Conservation (phyloP, 2,329 filamentous ascomycete genomes). For the Teratosphaeria epicoccoides region DNA sequence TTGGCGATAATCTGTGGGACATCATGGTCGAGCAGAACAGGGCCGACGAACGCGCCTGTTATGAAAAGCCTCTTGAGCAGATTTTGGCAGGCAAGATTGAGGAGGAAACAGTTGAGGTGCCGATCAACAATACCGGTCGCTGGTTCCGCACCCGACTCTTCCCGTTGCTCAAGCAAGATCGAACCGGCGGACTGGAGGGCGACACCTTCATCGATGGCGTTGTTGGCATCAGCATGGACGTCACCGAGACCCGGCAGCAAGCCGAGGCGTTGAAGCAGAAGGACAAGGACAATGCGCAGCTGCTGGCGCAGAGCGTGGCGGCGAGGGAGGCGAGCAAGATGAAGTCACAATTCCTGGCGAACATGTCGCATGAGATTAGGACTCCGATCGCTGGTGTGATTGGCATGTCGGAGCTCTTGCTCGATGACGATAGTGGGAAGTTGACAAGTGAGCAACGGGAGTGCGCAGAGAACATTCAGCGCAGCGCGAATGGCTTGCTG, state of each 20-base stretch:
- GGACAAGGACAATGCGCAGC: slow-evolving; percentile 54
- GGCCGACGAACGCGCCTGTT: slow-evolving; percentile 26
- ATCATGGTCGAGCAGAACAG: slow-evolving; percentile 40
- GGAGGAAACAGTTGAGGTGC: slow-evolving; percentile 56
- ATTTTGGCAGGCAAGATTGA: slow-evolving; percentile 51
- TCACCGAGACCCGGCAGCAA: slow-evolving; percentile 59
- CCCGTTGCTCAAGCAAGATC: slow-evolving; percentile 50
- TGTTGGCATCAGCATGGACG: slow-evolving; percentile 69
- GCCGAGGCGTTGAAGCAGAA: slow-evolving; percentile 54
- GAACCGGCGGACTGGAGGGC: slow-evolving; percentile 40
- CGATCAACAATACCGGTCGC: slow-evolving; percentile 45
- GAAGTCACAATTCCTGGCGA: slow-evolving; percentile 70
- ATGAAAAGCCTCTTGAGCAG: slow-evolving; percentile 50
- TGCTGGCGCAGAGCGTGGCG: slow-evolving; percentile 64
- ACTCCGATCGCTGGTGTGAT: slow-evolving; percentile 67
- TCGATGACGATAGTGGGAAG: slow-evolving; percentile 45
- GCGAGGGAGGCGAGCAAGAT: slow-evolving; percentile 71
- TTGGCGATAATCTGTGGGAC: slow-evolving; percentile 54
- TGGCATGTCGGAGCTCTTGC: slow-evolving; percentile 65
- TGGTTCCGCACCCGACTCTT: slow-evolving; percentile 65
- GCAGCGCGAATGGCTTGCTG: slow-evolving; percentile 68
- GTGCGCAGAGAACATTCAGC: slow-evolving; percentile 66
- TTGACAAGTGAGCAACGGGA: slow-evolving; percentile 62
- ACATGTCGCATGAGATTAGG: slow-evolving; percentile 36
- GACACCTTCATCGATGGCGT: slow-evolving; percentile 55